phyloP scores from a whole-genome alignment of 257 asterid species.

The Verbascum thapsus region DNA sequence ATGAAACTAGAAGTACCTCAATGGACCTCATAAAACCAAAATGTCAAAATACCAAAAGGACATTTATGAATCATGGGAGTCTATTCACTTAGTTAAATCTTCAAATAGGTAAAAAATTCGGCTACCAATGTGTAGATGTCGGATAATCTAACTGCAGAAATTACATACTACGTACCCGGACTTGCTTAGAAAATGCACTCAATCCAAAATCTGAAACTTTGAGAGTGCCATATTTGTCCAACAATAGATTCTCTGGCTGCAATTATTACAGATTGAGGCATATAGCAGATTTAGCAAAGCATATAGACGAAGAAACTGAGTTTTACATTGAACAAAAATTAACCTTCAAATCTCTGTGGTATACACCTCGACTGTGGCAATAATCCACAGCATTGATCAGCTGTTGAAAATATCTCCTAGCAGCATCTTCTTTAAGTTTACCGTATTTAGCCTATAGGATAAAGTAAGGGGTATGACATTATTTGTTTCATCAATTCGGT shows the following conservation, averaged over 20 bases:
- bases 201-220: slow-evolving; percentile 86
- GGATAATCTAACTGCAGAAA: slow-evolving; percentile 18
- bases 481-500: not conserved
- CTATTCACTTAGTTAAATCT: not conserved
- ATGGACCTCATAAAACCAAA: not conserved
- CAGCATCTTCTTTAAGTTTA: slow-evolving; percentile 68
- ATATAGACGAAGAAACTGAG: slow-evolving; percentile 7
- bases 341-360: slow-evolving; percentile 87
- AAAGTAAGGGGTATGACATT: slow-evolving; percentile 6
- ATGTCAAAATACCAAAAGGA: not conserved
- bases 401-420: slow-evolving; percentile 77
- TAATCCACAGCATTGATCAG: slow-evolving; percentile 84
- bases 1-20: slow-evolving; percentile 4
- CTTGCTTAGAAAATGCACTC: slow-evolving; percentile 79
- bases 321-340: not conserved
- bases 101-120: not conserved
- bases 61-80: slow-evolving; percentile 14
- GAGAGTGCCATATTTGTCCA: slow-evolving; percentile 61
- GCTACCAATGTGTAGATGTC: not conserved
- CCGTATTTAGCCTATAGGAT: slow-evolving; percentile 69
- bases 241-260: slow-evolving; percentile 88
- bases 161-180: slow-evolving; percentile 49
- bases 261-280: slow-evolving; percentile 22
- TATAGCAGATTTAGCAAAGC: slow-evolving; percentile 4
- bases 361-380: slow-evolving; percentile 89